Evolutionary conservation across 192 early-diverging fungal species (phyloP), one percentile per base, ranked within the genome.

Genomic region (Cetraspora pellucida): DNA sequence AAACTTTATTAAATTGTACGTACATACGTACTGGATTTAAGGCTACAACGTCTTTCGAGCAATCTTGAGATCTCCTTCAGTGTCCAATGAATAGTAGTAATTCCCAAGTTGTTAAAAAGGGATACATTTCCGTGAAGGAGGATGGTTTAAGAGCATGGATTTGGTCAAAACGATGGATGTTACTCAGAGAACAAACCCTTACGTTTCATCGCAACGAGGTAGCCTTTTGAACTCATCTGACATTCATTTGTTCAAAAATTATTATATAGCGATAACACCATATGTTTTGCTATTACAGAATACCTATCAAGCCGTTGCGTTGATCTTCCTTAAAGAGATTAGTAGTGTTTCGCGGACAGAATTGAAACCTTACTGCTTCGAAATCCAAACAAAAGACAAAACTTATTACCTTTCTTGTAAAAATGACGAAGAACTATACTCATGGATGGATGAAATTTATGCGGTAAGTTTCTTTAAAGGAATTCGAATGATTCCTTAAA

Each of bases 381-480:
- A 97, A 78, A 89, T 99, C 63, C 88, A 89, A 47, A 96, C 96
- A 47, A 96, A 94, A 83, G 96, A 97, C 50, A 93, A 95, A 85
- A 93, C 91, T 52, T 98, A 95, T 81, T 97, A 90, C 80, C 84
- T 99, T 37, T 90, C 95, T 11, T 96, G 95, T 81, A 94, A 93
- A 80, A 95, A 89, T 78, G 98, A 99, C 81, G 94, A 97, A 80
- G 97, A 99, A 80, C 86, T 99, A 37, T 99, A 99, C 81, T 91
- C 91, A 58, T 99, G 98, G 98, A 95, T 98, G 89, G 97, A 99
- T 78, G 93, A 95, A 79, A 94, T 99, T 81, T 98, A 98, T 84
- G 92, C 92, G 79, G 92, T 94, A 81, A 72, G 79, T 4, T 37
- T 1, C 0, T 27, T 72, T 14, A 50, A 28, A 45, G 14, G 7